phyloP scores from a whole-genome alignment of 306 rosid genomes.

The Vachellia collinsii region DNA sequence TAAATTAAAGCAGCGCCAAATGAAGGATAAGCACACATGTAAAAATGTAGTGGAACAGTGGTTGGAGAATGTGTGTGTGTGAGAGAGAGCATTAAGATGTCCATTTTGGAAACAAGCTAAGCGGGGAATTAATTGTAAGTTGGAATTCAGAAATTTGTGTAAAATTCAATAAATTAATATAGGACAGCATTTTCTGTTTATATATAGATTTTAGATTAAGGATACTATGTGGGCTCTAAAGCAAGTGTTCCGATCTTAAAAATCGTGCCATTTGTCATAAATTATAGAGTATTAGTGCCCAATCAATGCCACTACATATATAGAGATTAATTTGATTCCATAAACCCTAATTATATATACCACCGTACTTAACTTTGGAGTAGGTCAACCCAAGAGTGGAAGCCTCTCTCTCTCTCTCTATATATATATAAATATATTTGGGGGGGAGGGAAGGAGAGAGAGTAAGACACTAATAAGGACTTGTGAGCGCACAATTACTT shows the following conservation, averaged over 20 bases:
- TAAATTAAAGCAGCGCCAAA: not conserved
- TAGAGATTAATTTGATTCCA: conserved; percentile 30
- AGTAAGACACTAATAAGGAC: not conserved
- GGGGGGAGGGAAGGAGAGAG: not conserved
- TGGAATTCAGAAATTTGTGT: not conserved
- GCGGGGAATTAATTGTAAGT: not conserved
- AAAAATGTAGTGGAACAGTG: not conserved
- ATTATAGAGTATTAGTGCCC: conserved; percentile 8
- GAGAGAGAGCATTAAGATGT: not conserved
- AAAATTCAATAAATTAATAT: not conserved
- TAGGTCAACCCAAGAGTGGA: conserved; percentile 35
- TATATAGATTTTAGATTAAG: conserved; percentile 34
- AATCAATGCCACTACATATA: conserved; percentile 2
- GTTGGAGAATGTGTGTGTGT: not conserved
- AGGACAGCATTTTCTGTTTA: not conserved
- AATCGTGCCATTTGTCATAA: conserved; percentile 38
- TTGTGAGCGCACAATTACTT: not conserved
- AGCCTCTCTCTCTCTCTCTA: not conserved
- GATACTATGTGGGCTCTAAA: conserved; percentile 27
- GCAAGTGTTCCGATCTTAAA: conserved; percentile 28
- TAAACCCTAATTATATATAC: not conserved
- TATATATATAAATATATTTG: not conserved
- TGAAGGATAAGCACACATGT: not conserved
- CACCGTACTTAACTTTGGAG: conserved; percentile 26
- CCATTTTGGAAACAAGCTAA: not conserved